Conservation (phyloP, 2,329 filamentous ascomycete species). For the Ophiostoma triangulosporum region DNA sequence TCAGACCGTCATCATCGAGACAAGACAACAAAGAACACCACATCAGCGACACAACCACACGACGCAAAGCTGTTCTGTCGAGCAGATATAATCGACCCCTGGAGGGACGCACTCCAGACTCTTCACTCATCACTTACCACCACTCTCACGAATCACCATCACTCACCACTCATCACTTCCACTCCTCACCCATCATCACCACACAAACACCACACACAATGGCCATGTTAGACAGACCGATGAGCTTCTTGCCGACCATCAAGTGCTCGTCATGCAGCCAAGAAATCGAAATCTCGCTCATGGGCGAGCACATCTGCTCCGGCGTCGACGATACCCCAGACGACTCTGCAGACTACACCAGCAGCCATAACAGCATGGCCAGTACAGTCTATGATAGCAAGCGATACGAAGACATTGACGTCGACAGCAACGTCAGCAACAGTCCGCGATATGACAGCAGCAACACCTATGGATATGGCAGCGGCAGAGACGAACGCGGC, state of each 20-base stretch:
- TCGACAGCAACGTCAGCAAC: slow-evolving; percentile 17
- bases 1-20: background rate
- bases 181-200: background rate
- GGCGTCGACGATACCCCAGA: slow-evolving; percentile 25
- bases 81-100: too few species aligned
- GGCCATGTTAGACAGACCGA: slow-evolving; percentile 28
- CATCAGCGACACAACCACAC: background rate
- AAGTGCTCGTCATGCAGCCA: slow-evolving; percentile 73
- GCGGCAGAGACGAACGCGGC: slow-evolving; percentile 26
- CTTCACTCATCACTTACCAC: too few species aligned
- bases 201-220: slow-evolving; percentile 3
- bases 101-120: background rate
- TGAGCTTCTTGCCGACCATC: slow-evolving; percentile 64
- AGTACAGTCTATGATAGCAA: background rate
- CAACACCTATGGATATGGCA: background rate
- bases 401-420: background rate
- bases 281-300: slow-evolving; percentile 69
- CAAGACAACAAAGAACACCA: background rate
- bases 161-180: background rate
- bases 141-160: too few species aligned
- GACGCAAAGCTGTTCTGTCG: too few species aligned
- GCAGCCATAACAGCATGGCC: background rate
- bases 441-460: background rate
- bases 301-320: slow-evolving; percentile 72
- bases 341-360: slow-evolving; percentile 19